Evolutionary conservation across 2,329 filamentous ascomycete genomes (phyloP).

Genomic region (Sclerotinia glacialis): DNA sequence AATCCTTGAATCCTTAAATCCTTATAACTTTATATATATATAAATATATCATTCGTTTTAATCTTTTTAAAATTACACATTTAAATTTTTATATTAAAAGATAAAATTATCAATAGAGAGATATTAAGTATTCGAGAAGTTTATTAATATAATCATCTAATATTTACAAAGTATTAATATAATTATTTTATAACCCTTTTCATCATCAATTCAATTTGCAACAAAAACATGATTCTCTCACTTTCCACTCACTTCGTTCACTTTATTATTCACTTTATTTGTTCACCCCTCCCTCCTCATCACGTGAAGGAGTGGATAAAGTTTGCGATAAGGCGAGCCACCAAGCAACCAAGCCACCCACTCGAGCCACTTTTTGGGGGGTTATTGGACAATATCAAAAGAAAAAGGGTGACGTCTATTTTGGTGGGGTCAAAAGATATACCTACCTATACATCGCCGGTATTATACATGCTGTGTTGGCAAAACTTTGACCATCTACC

Average conservation of each 20-base stretch:
- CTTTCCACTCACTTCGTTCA: constrained; percentile 6
- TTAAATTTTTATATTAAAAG: too few relatives aligned
- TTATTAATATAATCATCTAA: too few relatives aligned
- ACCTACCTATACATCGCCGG: too few relatives aligned
- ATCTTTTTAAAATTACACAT: too few relatives aligned
- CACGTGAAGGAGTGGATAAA: background rate
- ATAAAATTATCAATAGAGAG: too few relatives aligned
- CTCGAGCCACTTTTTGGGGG: background rate
- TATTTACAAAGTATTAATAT: background rate
- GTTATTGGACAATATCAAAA: background rate
- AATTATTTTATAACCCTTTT: background rate
- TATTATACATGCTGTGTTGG: constrained; percentile 7
- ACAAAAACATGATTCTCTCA: background rate
- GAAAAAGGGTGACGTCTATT: constrained; percentile 7
- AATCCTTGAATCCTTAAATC: too few relatives aligned
- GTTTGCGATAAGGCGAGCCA: background rate
- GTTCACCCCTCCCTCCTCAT: background rate
- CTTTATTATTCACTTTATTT: background rate
- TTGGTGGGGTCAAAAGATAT: background rate
- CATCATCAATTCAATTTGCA: background rate
- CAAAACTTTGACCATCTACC: background rate
- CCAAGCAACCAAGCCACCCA: background rate
- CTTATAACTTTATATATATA: too few relatives aligned
- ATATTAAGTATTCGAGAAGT: too few relatives aligned
- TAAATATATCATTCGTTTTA: too few relatives aligned